Evolutionary conservation across 2,329 filamentous ascomycete genomes (phyloP).

Genomic region (Fusarium haematococcum): DNA sequence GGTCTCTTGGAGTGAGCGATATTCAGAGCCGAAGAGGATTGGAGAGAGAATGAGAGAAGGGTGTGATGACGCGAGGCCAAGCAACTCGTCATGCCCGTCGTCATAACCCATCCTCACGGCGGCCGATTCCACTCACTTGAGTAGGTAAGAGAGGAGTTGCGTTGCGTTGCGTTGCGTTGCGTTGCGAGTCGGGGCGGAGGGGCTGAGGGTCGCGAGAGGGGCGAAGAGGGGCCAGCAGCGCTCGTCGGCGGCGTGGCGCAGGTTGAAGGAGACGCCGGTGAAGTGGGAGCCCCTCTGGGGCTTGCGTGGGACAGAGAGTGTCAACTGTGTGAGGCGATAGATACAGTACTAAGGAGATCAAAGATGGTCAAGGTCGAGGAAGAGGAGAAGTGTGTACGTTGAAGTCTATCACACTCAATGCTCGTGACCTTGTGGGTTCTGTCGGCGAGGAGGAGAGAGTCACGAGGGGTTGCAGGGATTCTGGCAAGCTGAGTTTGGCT

Average conservation of each 20-base stretch:
- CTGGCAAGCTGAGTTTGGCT: background rate
- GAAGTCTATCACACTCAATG: background rate
- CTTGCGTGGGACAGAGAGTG: background rate
- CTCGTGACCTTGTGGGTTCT: background rate
- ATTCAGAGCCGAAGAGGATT: too few relatives aligned
- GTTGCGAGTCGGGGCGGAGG: conserved; percentile 27
- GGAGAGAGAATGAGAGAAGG: background rate
- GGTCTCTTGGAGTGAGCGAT: background rate
- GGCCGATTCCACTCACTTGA: conserved; percentile 14
- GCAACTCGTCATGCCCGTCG: conserved; percentile 6
- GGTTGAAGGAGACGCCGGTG: conserved; percentile 2
- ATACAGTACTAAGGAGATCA: background rate
- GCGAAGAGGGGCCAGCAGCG: conserved; percentile 23
- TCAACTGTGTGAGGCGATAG: background rate
- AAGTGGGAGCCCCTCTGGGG: conserved; percentile 5
- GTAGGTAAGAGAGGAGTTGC: conserved; percentile 10
- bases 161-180: background rate
- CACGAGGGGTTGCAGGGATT: conserved; percentile 5
- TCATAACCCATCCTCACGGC: conserved; percentile 7
- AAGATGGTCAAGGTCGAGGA: background rate
- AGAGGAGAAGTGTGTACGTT: background rate
- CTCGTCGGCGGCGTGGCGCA: conserved; percentile 25
- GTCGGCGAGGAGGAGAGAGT: background rate
- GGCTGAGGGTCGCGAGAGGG: conserved; percentile 13
- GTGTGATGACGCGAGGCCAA: background rate